phyloP scores from a whole-genome alignment of 2,329 filamentous ascomycete species.

The Fusarium avenaceum region DNA sequence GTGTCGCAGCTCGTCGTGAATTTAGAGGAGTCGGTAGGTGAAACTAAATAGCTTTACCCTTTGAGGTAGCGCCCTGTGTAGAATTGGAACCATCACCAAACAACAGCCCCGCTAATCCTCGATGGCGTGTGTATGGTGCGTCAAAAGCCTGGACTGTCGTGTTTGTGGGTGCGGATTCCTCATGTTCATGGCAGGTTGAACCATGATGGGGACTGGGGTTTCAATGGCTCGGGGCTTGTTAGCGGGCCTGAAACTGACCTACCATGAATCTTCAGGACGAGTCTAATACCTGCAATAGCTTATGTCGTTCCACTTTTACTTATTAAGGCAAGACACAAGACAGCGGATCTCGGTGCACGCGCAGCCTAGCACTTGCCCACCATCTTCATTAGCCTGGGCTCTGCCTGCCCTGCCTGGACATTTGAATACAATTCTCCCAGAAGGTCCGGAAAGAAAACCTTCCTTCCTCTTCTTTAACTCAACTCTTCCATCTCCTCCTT shows the following conservation, averaged over 20 bases:
- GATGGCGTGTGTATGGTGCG: conserved; percentile 43
- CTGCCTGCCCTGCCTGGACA: conserved; percentile 37
- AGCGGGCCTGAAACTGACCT: conserved; percentile 39
- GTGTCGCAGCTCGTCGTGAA: neutral
- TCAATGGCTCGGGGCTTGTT: conserved; percentile 14
- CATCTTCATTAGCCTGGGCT: conserved; percentile 7
- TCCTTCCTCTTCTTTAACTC: conserved; percentile 30
- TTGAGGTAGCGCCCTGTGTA: conserved; percentile 17
- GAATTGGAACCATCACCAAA: conserved; percentile 24
- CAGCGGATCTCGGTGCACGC: conserved; percentile 24
- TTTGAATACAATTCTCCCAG: conserved; percentile 32
- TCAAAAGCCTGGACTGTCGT: conserved; percentile 39
- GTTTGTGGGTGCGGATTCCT: conserved; percentile 34
- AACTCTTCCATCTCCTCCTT: conserved; percentile 32
- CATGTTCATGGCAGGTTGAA: conserved; percentile 22
- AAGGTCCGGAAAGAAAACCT: conserved; percentile 43
- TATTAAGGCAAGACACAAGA: conserved; percentile 12
- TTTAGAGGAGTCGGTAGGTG: conserved; percentile 11
- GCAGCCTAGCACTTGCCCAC: conserved; percentile 26
- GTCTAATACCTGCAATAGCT: conserved; percentile 26
- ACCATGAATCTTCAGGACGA: conserved; percentile 24
- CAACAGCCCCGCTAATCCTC: conserved; percentile 14
- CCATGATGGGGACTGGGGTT: neutral
- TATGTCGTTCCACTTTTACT: conserved; percentile 33
- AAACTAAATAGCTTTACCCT: conserved; percentile 5